These are phyloP conservation scores for Aspergillus incahuasiensis DNA, from an alignment of 495 filamentous ascomycete genomes.

Conservation along the genomic window DNA sequence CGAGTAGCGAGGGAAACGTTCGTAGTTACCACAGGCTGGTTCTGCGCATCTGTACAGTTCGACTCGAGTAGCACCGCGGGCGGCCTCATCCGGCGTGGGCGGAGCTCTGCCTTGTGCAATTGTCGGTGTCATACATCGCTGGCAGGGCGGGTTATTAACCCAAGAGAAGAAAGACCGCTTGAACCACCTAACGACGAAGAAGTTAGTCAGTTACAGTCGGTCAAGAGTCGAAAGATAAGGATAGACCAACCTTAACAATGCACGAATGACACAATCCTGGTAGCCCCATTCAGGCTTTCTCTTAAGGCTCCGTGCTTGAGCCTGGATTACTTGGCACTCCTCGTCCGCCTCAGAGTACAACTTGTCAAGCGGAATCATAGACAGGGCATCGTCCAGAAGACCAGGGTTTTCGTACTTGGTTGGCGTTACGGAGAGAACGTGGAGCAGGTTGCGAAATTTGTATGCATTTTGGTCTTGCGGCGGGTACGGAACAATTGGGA, in stretches of 20 bases:
- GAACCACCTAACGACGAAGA: constrained; percentile 69
- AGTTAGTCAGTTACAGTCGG: not conserved
- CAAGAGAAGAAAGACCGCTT: constrained; percentile 91
- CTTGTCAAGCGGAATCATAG: constrained; percentile 79
- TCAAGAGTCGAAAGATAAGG: too few relatives aligned
- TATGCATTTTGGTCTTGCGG: constrained; percentile 69
- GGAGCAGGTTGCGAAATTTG: constrained; percentile 79
- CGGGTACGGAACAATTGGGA: constrained; percentile 76
- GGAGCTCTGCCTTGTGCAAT: constrained; percentile 73
- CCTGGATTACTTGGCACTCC: constrained; percentile 79
- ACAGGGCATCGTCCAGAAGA: constrained; percentile 86
- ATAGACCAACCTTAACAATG: constrained; percentile 69
- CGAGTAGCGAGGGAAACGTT: constrained; percentile 90
- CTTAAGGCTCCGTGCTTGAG: constrained; percentile 79
- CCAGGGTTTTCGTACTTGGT: constrained; percentile 96
- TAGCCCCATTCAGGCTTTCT: constrained; percentile 92
- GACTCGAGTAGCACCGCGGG: constrained; percentile 77
- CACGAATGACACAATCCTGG: constrained; percentile 93
- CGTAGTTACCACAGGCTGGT: constrained; percentile 63
- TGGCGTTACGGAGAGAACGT: constrained; percentile 76
- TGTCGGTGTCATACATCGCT: constrained; percentile 75
- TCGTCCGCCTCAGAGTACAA: constrained; percentile 94
- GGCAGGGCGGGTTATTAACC: constrained; percentile 91
- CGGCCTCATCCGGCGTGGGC: constrained; percentile 82
- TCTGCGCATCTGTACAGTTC: constrained; percentile 85